Evolutionary conservation across 1,284 basidiomycete species (phyloP), one percentile per base, ranked within the genome.

Genomic region (Pseudozyma sp.): DNA sequence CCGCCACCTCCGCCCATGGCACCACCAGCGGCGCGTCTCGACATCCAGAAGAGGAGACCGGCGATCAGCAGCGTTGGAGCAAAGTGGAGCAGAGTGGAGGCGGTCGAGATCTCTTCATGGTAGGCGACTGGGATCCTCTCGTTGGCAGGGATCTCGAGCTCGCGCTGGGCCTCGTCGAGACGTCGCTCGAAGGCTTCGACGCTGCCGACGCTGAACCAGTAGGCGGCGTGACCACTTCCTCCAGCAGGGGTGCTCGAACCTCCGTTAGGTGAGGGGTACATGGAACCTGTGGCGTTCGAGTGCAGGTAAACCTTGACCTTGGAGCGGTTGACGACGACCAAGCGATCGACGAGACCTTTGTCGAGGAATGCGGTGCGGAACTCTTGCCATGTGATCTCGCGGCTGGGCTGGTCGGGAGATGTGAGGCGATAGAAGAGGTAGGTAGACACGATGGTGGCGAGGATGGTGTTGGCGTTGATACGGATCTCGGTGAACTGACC

Each of bases 301-400:
- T 94, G 92, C 82, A 92, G 91, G 64, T 79, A 83, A 76, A 97
- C 90, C 55, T 92, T 92, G 59, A 98, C 96, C 83, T 90, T 92
- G 70, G 90, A 90, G 40, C 94, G 90, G 85, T 99, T 99, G 81
- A 98, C 90, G 64, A 99, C 97, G 54, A 90, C 90, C 61, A 99
- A 90, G 81, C 92, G 94, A 78, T 97, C 94, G 31, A 99, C 97
- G 55, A 98, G 90, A 43, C 94, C 96, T 85, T 96, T 95, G 85
- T 97, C 93, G 53, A 98, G 90, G 86, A 97, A 93, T 19, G 92
- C 92, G 53, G 93, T 95, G 66, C 94, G 90, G 88, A 98, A 98
- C 85, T 97, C 95, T 86, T 97, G 95, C 94, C 95, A 98, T 73
- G 95, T 97, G 76, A 98, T 97, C 86, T 98, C 95, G 71, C 92